Conservation (phyloP, 2,329 filamentous ascomycete species). For the Dactylella cylindrospora region DNA sequence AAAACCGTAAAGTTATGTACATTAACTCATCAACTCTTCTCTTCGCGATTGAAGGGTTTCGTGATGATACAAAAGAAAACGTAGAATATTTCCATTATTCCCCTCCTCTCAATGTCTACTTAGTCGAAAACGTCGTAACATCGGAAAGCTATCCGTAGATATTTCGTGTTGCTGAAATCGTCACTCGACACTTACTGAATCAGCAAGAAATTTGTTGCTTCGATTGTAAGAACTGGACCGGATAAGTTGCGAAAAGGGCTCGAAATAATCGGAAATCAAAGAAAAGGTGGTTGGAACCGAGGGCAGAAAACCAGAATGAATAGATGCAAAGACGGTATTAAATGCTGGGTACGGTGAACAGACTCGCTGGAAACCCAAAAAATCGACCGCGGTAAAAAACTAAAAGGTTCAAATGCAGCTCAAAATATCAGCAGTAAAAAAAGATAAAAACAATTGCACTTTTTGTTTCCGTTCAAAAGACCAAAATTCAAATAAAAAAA, state of each 20-base stretch:
- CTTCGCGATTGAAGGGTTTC: too few species aligned
- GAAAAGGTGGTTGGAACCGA: too few species aligned
- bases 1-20: too few species aligned
- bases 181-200: not conserved
- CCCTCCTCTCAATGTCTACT: too few species aligned
- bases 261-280: not conserved
- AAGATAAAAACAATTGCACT: conserved; percentile 7
- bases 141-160: too few species aligned
- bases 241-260: conserved; percentile 10
- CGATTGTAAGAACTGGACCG: too few species aligned
- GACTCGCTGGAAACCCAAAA: conserved; percentile 21
- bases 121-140: too few species aligned
- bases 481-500: not conserved
- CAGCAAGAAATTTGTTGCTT: too few species aligned
- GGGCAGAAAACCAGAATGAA: too few species aligned
- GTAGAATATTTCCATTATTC: too few species aligned
- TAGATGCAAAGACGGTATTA: too few species aligned
- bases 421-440: conserved; percentile 29
- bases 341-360: conserved; percentile 16
- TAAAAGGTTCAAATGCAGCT: not conserved
- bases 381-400: conserved; percentile 13
- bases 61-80: conserved; percentile 10
- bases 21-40: too few species aligned
- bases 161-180: conserved; percentile 22
- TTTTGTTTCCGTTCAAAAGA: conserved; percentile 6